Percentiles rank a stretch among this genome's conserved stretches.
Evolutionary conservation across 495 filamentous ascomycete genomes (phyloP).

Genomic region (Daldinia vernicosa): DNA sequence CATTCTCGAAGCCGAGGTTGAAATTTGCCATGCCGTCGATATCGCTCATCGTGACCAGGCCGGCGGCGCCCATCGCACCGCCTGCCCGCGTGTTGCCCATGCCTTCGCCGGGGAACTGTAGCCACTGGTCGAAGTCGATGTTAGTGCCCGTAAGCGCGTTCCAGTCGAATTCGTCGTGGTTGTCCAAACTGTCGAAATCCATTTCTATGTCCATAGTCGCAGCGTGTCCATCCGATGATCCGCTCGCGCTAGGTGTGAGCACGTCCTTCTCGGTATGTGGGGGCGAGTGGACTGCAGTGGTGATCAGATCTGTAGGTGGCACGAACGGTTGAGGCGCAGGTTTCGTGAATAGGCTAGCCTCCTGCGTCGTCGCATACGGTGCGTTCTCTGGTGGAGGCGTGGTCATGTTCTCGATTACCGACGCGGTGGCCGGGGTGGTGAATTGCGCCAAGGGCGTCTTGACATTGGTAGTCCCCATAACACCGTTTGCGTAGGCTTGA

Average conservation of each 20-base stretch:
- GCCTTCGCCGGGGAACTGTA: slow-evolving; percentile 54
- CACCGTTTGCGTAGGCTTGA: slow-evolving; percentile 21
- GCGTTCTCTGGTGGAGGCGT: slow-evolving; percentile 57
- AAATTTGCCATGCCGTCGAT: slow-evolving; percentile 38
- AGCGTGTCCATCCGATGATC: slow-evolving; percentile 37
- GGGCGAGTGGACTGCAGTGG: slow-evolving; percentile 43
- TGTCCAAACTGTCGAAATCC: slow-evolving; percentile 40
- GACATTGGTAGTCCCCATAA: slow-evolving; percentile 26
- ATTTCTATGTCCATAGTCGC: slow-evolving; percentile 39
- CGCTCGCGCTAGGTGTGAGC: slow-evolving; percentile 47
- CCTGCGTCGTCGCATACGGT: slow-evolving; percentile 45
- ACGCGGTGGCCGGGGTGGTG: slow-evolving; percentile 11
- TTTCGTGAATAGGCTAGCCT: slow-evolving; percentile 39
- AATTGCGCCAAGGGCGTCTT: slow-evolving; percentile 40
- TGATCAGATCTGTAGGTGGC: slow-evolving; percentile 23
- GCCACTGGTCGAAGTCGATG: slow-evolving; percentile 57
- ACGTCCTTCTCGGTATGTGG: slow-evolving; percentile 48
- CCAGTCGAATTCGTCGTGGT: slow-evolving; percentile 51
- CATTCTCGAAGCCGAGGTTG: slow-evolving; percentile 25
- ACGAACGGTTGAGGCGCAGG: slow-evolving; percentile 26
- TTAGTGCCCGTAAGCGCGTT: slow-evolving; percentile 48
- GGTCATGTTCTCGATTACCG: slow-evolving; percentile 39
- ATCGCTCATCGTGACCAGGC: slow-evolving; percentile 36
- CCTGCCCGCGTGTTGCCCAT: slow-evolving; percentile 18
- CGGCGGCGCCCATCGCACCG: slow-evolving; percentile 6